Conservation (phyloP, 768 basidiomycete genomes). For the Suillus cothurnatus region DNA sequence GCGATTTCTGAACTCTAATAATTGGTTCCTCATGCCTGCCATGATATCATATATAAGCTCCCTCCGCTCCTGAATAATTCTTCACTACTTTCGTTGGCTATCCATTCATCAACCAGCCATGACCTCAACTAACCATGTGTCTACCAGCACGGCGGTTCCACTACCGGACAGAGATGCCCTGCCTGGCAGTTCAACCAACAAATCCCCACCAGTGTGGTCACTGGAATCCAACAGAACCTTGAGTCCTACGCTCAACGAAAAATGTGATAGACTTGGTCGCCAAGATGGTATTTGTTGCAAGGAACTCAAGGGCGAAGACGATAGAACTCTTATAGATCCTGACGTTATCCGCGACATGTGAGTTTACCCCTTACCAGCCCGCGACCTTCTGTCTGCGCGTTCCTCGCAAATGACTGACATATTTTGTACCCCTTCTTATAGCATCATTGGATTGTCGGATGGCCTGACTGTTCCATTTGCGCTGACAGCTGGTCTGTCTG, state of each 20-base stretch:
- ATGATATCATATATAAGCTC: constrained; percentile 1
- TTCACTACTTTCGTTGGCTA: background rate
- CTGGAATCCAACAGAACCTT: constrained; percentile 46
- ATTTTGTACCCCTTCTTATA: constrained; percentile 29
- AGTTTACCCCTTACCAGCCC: constrained; percentile 26
- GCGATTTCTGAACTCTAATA: background rate
- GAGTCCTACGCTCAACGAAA: constrained; percentile 50
- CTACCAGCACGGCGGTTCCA: constrained; percentile 14
- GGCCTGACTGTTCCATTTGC: constrained; percentile 93
- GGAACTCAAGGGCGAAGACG: constrained; percentile 78
- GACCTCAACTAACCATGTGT: background rate
- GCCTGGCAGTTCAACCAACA: constrained; percentile 17
- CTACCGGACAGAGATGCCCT: constrained; percentile 21
- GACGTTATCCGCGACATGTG: constrained; percentile 88
- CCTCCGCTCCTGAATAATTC: background rate
- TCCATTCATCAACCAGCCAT: background rate
- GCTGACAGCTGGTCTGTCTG: constrained; percentile 84
- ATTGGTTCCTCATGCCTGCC: background rate
- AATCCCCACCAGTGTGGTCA: constrained; percentile 67
- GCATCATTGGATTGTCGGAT: constrained; percentile 89
- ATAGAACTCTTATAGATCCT: constrained; percentile 81
- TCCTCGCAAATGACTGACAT: constrained; percentile 10
- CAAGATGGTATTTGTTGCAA: constrained; percentile 82
- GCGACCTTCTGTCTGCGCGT: background rate
- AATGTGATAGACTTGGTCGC: constrained; percentile 57